Evolutionary conservation across 495 filamentous ascomycete genomes (phyloP).

Genomic region (Tuber aestivum): DNA sequence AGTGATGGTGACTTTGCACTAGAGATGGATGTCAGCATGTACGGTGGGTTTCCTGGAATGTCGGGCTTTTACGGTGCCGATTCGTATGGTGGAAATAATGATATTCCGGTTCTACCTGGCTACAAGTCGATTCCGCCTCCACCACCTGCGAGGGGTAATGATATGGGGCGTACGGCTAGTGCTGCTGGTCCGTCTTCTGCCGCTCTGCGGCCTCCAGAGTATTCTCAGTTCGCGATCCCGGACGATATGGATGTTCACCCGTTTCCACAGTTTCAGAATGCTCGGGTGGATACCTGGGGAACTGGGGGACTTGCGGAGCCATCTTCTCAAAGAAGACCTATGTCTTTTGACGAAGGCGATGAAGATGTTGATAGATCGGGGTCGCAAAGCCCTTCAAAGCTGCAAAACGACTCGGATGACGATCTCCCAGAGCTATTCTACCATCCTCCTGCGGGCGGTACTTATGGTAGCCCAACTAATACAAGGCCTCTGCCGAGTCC

Average conservation of each 20-base stretch:
- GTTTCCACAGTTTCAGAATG: slow-evolving; percentile 54
- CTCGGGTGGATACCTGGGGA: slow-evolving; percentile 70
- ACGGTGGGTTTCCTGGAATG: slow-evolving; percentile 48
- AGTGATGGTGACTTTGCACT: slow-evolving; percentile 66
- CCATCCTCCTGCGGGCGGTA: slow-evolving; percentile 54
- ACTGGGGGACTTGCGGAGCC: slow-evolving; percentile 80
- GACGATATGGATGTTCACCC: slow-evolving; percentile 54
- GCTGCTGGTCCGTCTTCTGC: slow-evolving; percentile 33
- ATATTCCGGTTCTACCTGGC: slow-evolving; percentile 40
- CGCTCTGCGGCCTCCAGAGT: slow-evolving; percentile 43
- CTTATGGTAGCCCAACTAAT: slow-evolving; percentile 20
- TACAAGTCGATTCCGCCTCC: slow-evolving; percentile 42
- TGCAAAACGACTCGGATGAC: slow-evolving; percentile 40
- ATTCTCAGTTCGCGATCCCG: slow-evolving; percentile 46
- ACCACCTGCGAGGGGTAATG: slow-evolving; percentile 37
- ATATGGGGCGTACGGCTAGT: slow-evolving; percentile 42
- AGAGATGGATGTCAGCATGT: slow-evolving; percentile 63
- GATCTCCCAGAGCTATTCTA: slow-evolving; percentile 89
- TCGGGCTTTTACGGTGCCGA: slow-evolving; percentile 35
- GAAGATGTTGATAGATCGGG: slow-evolving; percentile 58
- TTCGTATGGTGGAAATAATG: slow-evolving; percentile 29
- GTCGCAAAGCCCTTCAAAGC: slow-evolving; percentile 47
- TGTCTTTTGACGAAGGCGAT: slow-evolving; percentile 94
- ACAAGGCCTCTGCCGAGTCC: slow-evolving; percentile 38
- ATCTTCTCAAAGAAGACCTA: slow-evolving; percentile 53